These are phyloP conservation scores for Asterionellopsis glacialis DNA, from an alignment of 108 stramenopile species.

Conservation along the genomic window DNA sequence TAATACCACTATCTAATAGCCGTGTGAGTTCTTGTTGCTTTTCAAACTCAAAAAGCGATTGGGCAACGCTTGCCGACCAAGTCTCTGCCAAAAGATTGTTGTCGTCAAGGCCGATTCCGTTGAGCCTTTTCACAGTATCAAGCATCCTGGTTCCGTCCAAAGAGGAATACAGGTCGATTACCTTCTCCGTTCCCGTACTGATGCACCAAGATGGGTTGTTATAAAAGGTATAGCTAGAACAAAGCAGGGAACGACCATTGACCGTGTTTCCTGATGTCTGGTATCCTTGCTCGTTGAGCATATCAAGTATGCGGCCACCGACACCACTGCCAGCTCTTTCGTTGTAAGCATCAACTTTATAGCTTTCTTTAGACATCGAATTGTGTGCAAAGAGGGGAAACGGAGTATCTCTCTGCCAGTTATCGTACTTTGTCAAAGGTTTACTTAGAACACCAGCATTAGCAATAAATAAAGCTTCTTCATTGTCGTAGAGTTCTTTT, in stretches of 20 bases:
- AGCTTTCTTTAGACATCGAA: conserved; percentile 26
- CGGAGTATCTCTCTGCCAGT: not conserved
- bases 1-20: too few relatives aligned
- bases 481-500: conserved; percentile 48
- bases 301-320: conserved; percentile 20
- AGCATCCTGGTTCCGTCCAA: conserved; percentile 15
- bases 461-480: conserved; percentile 54
- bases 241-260: too few relatives aligned
- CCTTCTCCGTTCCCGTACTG: not conserved
- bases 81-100: conserved; percentile 41
- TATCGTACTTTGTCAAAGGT: conserved; percentile 14
- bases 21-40: too few relatives aligned
- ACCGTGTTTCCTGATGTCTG: conserved; percentile 1
- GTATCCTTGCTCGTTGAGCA: conserved; percentile 17
- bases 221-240: conserved; percentile 21
- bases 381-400: conserved; percentile 26
- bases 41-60: conserved; percentile 1
- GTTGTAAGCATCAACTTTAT: conserved; percentile 18
- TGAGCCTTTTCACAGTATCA: conserved; percentile 14
- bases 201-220: conserved; percentile 1
- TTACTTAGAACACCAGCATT: conserved; percentile 60
- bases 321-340: conserved; percentile 17
- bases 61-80: conserved; percentile 28
- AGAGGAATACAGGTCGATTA: too few relatives aligned
- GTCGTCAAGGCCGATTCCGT: conserved; percentile 17